Conservation (phyloP, 257 asterid genomes). For the Rauvolfia tetraphylla region DNA sequence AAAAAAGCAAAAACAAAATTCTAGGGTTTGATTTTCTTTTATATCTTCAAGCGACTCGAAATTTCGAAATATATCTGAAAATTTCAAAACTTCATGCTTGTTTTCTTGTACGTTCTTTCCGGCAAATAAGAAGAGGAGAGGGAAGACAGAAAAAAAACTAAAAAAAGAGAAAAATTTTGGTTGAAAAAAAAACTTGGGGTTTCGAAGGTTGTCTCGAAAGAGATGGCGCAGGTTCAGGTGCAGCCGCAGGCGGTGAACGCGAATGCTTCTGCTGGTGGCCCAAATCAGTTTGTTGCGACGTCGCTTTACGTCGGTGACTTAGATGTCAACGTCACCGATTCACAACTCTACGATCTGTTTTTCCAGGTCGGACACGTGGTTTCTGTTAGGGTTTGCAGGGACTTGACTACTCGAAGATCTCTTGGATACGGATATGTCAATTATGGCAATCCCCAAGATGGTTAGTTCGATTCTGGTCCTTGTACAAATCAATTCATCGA, state of each 20-base stretch:
- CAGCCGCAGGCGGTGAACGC: slow-evolving; percentile 57
- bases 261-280: slow-evolving; percentile 33
- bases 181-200: slow-evolving; percentile 18
- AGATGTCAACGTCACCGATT: slow-evolving; percentile 67
- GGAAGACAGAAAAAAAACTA: slow-evolving; percentile 49
- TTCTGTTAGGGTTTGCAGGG: slow-evolving; percentile 92
- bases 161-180: slow-evolving; percentile 34
- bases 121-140: slow-evolving; percentile 83
- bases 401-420: slow-evolving; percentile 61
- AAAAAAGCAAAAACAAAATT: slow-evolving; percentile 37
- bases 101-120: slow-evolving; percentile 22
- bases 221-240: slow-evolving; percentile 84
- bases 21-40: slow-evolving; percentile 29
- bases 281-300: slow-evolving; percentile 56
- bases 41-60: slow-evolving; percentile 21
- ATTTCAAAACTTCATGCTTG: not conserved
- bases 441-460: slow-evolving; percentile 69
- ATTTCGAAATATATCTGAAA: slow-evolving; percentile 6
- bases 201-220: slow-evolving; percentile 21
- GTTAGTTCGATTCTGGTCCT: slow-evolving; percentile 31
- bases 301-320: slow-evolving; percentile 93
- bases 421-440: slow-evolving; percentile 96
- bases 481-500: not conserved
- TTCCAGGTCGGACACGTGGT: slow-evolving; percentile 83
- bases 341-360: slow-evolving; percentile 85